Evolutionary conservation across 2,329 filamentous ascomycete genomes (phyloP).

Genomic region (Trichoderma sp.): DNA sequence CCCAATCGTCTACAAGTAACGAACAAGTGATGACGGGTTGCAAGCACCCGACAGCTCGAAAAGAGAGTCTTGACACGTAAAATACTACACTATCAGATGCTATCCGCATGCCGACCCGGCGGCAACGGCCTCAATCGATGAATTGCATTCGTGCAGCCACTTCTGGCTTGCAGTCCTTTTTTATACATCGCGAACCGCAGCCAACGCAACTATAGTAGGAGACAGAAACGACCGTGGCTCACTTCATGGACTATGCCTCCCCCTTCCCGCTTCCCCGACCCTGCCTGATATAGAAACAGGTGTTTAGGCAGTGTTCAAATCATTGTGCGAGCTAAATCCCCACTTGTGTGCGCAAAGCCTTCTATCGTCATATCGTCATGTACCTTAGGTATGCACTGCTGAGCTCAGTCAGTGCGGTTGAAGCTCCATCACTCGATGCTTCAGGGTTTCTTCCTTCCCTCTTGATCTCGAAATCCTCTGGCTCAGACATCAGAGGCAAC

Average conservation of each 20-base stretch:
- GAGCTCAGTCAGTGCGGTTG: not conserved
- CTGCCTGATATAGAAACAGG: not conserved
- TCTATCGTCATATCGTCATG: constrained; percentile 24
- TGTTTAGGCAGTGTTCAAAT: constrained; percentile 1
- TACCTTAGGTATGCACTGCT: constrained; percentile 1
- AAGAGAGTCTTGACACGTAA: too few species aligned
- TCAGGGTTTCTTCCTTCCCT: not conserved
- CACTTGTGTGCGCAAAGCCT: constrained; percentile 13
- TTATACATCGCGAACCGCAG: not conserved
- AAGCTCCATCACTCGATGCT: not conserved
- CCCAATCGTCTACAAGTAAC: too few species aligned
- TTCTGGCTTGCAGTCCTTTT: not conserved
- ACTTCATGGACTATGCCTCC: not conserved
- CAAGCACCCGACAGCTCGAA: too few species aligned
- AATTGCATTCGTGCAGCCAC: not conserved
- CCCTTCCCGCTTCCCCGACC: not conserved
- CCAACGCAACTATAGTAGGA: not conserved
- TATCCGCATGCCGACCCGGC: too few species aligned
- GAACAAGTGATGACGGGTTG: too few species aligned
- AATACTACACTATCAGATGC: too few species aligned
- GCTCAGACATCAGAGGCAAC: not conserved
- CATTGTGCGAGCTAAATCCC: constrained; percentile 19
- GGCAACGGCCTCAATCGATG: not conserved
- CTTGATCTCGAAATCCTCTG: not conserved
- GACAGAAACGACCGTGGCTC: not conserved